A percentile compares a stretch with the other conserved stretches of the same genome.
phyloP scores from a whole-genome alignment of 306 rosid species.

The Vicia villosa region DNA sequence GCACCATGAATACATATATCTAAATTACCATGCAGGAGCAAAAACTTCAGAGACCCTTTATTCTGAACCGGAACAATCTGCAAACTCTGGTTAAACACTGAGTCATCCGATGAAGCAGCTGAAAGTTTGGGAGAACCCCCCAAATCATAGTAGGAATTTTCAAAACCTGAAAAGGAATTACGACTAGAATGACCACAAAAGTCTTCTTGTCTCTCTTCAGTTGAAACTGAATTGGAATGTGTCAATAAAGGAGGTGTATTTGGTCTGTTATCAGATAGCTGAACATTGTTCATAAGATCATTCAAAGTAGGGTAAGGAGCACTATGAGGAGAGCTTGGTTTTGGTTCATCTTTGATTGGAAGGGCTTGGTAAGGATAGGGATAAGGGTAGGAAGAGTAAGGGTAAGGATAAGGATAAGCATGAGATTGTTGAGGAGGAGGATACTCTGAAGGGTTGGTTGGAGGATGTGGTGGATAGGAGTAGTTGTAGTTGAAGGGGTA shows the following conservation, averaged over 20 bases:
- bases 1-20: constrained; percentile 83
- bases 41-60: constrained; percentile 69
- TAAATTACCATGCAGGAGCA: constrained; percentile 87
- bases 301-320: constrained; percentile 69
- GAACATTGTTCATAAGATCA: constrained; percentile 54
- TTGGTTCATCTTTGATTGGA: constrained; percentile 35
- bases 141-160: constrained; percentile 37
- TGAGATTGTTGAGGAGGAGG: constrained; percentile 24
- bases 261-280: constrained; percentile 49
- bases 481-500: constrained; percentile 40
- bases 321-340: constrained; percentile 32
- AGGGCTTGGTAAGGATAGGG: constrained; percentile 46
- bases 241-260: constrained; percentile 35
- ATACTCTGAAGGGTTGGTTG: neutral
- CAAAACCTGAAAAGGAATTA: constrained; percentile 54
- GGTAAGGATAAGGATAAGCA: constrained; percentile 36
- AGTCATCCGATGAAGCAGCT: constrained; percentile 53
- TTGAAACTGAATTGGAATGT: constrained; percentile 45
- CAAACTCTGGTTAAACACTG: constrained; percentile 51
- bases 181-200: constrained; percentile 46
- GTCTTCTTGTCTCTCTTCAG: constrained; percentile 49
- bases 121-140: constrained; percentile 35
- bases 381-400: neutral
- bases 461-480: constrained; percentile 38
- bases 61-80: constrained; percentile 67